Base-by-base conservation (phyloP, 2,329 filamentous ascomycete genomes). In the Hymenoscyphus fructigenus region DNA sequence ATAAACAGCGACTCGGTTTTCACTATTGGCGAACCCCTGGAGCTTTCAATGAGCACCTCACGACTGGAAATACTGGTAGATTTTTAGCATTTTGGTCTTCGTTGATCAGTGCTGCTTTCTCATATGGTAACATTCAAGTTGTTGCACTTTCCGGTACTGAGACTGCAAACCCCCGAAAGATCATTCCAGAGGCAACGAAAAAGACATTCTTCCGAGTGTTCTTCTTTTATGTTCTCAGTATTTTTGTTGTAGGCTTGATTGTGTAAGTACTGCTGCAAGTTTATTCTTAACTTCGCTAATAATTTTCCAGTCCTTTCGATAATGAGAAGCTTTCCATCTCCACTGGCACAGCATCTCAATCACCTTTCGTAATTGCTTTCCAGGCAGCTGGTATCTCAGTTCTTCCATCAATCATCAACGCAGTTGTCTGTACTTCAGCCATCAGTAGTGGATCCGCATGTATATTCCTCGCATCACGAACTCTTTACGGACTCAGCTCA, bases 151-250 rank as follows among this genome's bases (percentile, higher is more conserved):
- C 78, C 78, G 89, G 89, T 1, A 89, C 88, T 23, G 90, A 92
- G 75, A 84, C 89, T 0, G 84, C 90, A 71, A 90, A 91, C 69
- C 90, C 90, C 0, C 85, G 90, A 15, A 79, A 78, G 26, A 84
- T 89, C 28, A 85, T 95, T 76, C 91, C 91, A 0, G 86, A 84
- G 50, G 91, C 91, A 1, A 93, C 87, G 77, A 92, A 92, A 66
- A 87, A 88, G 59, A 90, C 93, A 1, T 93, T 93, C 76, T 93
- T 91, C 76, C 88, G 91, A 38, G 79, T 94, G 36, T 89, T 89
- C 0, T 79, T 85, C 1, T 93, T 94, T 76, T 93, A 93, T 78
- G 84, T 92, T 44, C 81, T 90, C 2, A 91, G 91, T 1, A 87
- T 89, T 0, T 81, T 95, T 2, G 86, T 84, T 23, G 87, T 92